Base-by-base conservation (phyloP, 768 basidiomycete species). In the Rhodotorula graminis region DNA sequence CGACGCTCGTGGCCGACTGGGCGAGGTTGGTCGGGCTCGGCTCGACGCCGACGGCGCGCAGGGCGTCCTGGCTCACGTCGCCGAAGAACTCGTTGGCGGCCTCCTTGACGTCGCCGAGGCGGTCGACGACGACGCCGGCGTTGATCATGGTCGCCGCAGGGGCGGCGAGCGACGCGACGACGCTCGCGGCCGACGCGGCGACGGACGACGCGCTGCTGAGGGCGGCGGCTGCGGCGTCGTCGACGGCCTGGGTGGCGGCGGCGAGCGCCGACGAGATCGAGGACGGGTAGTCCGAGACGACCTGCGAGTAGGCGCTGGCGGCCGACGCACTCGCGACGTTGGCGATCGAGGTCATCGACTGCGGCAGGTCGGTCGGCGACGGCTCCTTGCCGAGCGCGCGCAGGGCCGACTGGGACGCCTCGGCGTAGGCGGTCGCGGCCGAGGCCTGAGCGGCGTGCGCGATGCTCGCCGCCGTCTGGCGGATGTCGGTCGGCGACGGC, bases 341-440 rank as follows among this genome's bases (percentile, higher is more conserved):
- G 21, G 47, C 56, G 25, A 69, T 52, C 8, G 69, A 70, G 15
- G 61, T 40, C 19, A 59, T 49, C 15, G 73, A 55, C n/a, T 70
- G 67, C 1, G 64, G n/a, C 12, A 71, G n/a, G 53, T 69, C 74
- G 15, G 74, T 72, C 29, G 74, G 70, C 7, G 56, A 40, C 23
- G 70, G 74, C 49, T 75, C 70, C 23, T n/a, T 12, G 6, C 74
- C 74, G 40, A 63, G 49, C 1, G 70, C 67, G 42, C 64, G 53
- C 4, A 69, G 33, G 10, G 53, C 64, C 0, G 61, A 44, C 50
- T 72, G 70, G 2, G 68, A 67, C 12, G 71, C 71, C 23, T 66
- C 65, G 42, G 50, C 71, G 63, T 64, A 66, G 8, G 61, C 73
- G 14, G 49, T n/a, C 16, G 68, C 68, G 4, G 61, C 73, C 1